Evolutionary conservation across 2,329 filamentous ascomycete genomes (phyloP).

Genomic region (Fusarium palustre): DNA sequence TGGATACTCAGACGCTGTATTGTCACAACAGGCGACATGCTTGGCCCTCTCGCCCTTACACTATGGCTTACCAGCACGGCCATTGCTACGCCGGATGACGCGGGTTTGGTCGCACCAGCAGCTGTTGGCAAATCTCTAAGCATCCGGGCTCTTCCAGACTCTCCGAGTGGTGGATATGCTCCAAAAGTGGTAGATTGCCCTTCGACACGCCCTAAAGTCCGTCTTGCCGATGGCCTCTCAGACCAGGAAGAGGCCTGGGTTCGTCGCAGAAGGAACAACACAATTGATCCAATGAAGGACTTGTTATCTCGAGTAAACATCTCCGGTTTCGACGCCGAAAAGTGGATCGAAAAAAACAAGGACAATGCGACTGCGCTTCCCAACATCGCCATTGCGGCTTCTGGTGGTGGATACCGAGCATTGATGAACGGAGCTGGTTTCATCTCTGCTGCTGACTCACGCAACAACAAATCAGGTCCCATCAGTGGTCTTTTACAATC

Average conservation of each 20-base stretch:
- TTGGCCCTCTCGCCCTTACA: not conserved
- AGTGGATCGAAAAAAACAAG: constrained; percentile 68
- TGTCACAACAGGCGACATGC: not conserved
- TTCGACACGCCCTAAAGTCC: constrained; percentile 72
- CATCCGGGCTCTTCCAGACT: constrained; percentile 18
- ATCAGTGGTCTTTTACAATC: constrained; percentile 85
- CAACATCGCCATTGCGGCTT: constrained; percentile 80
- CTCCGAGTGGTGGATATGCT: constrained; percentile 64
- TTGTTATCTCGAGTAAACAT: constrained; percentile 80
- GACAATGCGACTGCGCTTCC: constrained; percentile 54
- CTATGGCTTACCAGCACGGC: constrained; percentile 5
- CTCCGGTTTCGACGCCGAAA: constrained; percentile 75
- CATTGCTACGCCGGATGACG: constrained; percentile 4
- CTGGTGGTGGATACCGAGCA: constrained; percentile 87
- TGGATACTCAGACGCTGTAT: not conserved
- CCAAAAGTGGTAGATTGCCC: constrained; percentile 78
- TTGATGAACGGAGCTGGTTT: constrained; percentile 85
- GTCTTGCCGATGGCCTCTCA: constrained; percentile 72
- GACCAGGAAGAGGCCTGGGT: constrained; percentile 80
- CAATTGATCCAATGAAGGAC: constrained; percentile 76
- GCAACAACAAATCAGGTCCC: constrained; percentile 65
- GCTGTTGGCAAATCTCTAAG: not conserved
- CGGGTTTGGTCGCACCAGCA: not conserved
- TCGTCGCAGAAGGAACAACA: constrained; percentile 75
- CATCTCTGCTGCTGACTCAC: constrained; percentile 81